Evolutionary conservation across 129 eudicot genomes (phyloP).

Genomic region (Oenanthe sinensis): DNA sequence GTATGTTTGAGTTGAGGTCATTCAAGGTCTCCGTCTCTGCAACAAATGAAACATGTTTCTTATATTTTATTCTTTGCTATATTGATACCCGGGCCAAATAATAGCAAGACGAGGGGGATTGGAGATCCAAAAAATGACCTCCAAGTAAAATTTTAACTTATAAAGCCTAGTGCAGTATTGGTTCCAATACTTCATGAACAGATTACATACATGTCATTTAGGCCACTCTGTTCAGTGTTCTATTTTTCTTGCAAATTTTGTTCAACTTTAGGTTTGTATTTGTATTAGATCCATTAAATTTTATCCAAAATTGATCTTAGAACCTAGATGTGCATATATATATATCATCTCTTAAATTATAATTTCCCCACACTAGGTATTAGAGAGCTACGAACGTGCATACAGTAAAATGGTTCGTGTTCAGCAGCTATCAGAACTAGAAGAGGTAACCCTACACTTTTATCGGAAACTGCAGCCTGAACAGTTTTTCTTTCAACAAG

Average conservation of each 20-base stretch:
- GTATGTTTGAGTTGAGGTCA: background rate
- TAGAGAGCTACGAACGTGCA: constrained; percentile 98
- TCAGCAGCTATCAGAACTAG: constrained; percentile 93
- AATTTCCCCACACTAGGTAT: constrained; percentile 43
- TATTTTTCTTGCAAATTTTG: background rate
- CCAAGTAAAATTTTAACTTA: background rate
- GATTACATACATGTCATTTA: background rate
- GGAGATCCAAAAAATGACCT: background rate
- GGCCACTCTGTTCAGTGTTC: background rate
- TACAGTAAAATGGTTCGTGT: constrained; percentile 98
- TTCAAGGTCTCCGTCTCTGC: background rate
- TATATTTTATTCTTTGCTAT: background rate
- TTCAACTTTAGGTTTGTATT: background rate
- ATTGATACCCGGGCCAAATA: background rate
- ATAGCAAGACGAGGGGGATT: background rate
- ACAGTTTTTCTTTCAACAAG: background rate
- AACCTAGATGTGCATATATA: background rate
- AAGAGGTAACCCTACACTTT: constrained; percentile 51
- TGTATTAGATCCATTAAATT: background rate
- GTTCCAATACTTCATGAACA: background rate
- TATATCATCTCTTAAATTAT: background rate
- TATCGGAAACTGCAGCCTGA: background rate
- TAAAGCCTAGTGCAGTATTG: background rate
- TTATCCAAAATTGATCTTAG: background rate
- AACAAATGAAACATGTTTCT: too few relatives aligned